Percentiles rank a stretch among this genome's conserved stretches.
phyloP scores from a whole-genome alignment of 164 flowering plant species.

The Euptelea pleiosperma region DNA sequence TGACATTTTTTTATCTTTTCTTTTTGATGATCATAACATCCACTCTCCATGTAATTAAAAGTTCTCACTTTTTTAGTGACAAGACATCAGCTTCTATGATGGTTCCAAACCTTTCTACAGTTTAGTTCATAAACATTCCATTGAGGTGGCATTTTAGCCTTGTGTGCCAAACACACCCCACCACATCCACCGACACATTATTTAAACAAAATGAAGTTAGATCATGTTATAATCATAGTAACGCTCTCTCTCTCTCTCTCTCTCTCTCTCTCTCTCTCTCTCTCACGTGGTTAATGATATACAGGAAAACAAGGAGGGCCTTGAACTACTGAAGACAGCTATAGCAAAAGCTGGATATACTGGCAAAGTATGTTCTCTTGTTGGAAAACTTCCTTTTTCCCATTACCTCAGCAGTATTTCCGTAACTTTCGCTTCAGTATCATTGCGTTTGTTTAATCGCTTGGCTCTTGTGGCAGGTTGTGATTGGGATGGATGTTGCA shows the following conservation, averaged over 20 bases:
- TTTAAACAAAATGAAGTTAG: no score
- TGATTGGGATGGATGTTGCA: constrained; percentile 45
- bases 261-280: not conserved
- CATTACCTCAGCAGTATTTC: not conserved
- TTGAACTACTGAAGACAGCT: constrained; percentile 44
- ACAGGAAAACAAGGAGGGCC: constrained; percentile 52
- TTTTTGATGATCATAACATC: no score
- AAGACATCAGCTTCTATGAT: no score
- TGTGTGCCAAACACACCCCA: no score
- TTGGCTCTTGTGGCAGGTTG: constrained; percentile 23
- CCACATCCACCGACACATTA: no score
- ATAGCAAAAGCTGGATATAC: constrained; percentile 48
- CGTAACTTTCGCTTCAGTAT: not conserved
- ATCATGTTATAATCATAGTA: not conserved
- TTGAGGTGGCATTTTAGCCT: no score
- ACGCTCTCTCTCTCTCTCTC: not conserved
- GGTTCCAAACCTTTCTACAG: no score
- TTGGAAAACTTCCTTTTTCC: not conserved
- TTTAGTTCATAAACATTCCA: no score
- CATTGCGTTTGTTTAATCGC: not conserved
- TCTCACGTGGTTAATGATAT: constrained; percentile 3
- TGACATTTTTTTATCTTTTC: not conserved
- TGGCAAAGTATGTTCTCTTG: constrained; percentile 28
- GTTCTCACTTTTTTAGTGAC: no score
- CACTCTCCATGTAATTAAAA: no score